These are phyloP conservation scores for Amylostereum areolatum DNA, from an alignment of 1,284 basidiomycete genomes.

Conservation along the genomic window DNA sequence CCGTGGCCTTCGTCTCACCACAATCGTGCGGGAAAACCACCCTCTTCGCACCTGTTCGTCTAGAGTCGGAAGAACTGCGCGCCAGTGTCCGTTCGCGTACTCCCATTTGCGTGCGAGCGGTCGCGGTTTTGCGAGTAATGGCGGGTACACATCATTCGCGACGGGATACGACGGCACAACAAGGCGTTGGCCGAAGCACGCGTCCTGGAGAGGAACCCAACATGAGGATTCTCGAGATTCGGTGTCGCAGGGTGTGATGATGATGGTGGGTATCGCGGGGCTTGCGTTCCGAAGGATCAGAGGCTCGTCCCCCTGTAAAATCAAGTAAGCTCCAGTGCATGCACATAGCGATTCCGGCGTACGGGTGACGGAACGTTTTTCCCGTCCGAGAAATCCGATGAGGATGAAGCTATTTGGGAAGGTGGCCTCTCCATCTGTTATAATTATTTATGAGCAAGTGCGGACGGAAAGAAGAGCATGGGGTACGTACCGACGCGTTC, in stretches of 20 bases:
- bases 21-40: conserved; percentile 30
- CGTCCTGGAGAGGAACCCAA: conserved; percentile 49
- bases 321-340: neutral
- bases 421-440: neutral
- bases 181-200: conserved; percentile 44
- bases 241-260: conserved; percentile 40
- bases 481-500: neutral
- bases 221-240: conserved; percentile 32
- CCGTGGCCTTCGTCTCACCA: conserved; percentile 16
- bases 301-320: conserved; percentile 8
- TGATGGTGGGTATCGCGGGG: conserved; percentile 40
- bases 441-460: neutral
- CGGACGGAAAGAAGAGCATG: neutral
- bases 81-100: conserved; percentile 49
- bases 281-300: conserved; percentile 20
- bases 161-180: conserved; percentile 42
- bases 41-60: conserved; percentile 42
- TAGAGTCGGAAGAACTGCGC: conserved; percentile 37
- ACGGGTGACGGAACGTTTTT: neutral
- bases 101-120: conserved; percentile 35
- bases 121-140: conserved; percentile 22
- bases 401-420: too few species aligned
- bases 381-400: too few species aligned
- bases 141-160: conserved; percentile 46
- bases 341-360: conserved; percentile 4